A percentile compares a stretch with the other conserved stretches of the same genome.
phyloP scores from a whole-genome alignment of 768 basidiomycete species.

The Candolleomyces efflorescens region DNA sequence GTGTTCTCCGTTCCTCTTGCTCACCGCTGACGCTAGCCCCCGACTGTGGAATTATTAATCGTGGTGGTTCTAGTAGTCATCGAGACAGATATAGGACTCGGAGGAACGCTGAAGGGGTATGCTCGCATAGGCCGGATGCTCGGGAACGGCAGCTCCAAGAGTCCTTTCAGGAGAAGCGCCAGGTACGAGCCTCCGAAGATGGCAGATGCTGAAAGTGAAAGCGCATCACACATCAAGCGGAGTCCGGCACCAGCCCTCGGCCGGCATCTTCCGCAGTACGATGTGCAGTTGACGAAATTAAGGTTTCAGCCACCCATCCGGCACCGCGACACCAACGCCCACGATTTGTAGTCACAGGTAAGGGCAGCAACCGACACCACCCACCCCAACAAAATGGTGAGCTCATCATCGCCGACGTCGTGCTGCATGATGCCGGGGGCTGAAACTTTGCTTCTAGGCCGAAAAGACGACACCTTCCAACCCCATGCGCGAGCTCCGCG shows the following conservation, averaged over 20 bases:
- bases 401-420: slow-evolving; percentile 12
- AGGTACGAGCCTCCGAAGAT: neutral
- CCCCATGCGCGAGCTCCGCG: slow-evolving; percentile 93
- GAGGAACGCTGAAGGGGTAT: too few species aligned
- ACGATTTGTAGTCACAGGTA: slow-evolving; percentile 28
- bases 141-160: neutral
- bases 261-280: slow-evolving; percentile 23
- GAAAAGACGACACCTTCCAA: slow-evolving; percentile 87
- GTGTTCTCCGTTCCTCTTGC: too few species aligned
- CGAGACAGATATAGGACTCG: too few species aligned
- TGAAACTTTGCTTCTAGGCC: slow-evolving; percentile 44
- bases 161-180: neutral
- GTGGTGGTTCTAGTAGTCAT: too few species aligned
- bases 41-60: too few species aligned
- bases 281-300: slow-evolving; percentile 32
- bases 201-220: neutral
- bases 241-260: neutral
- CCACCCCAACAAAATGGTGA: slow-evolving; percentile 39
- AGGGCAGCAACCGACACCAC: slow-evolving; percentile 34
- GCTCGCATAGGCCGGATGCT: neutral
- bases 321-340: slow-evolving; percentile 11
- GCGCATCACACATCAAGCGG: neutral
- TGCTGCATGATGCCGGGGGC: neutral
- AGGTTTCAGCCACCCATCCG: slow-evolving; percentile 37
- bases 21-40: too few species aligned